Conservation (phyloP, 2,329 filamentous ascomycete species). For the Claviceps sp. region DNA sequence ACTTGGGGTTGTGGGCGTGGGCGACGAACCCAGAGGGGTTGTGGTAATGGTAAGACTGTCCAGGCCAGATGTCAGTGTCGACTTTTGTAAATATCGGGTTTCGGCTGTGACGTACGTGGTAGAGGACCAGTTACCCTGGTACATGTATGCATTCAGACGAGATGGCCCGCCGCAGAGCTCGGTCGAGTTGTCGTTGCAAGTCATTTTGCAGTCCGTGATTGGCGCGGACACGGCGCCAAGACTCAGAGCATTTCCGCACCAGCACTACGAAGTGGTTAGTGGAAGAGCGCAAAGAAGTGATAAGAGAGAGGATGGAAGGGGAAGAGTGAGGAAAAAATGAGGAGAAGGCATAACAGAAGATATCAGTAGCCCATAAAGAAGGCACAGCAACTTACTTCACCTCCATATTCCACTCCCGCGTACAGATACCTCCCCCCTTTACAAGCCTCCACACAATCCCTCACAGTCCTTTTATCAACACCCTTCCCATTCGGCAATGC, state of each 20-base stretch:
- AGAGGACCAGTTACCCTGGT: constrained; percentile 9
- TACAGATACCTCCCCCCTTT: constrained; percentile 14
- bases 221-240: constrained; percentile 17
- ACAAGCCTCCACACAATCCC: constrained; percentile 21
- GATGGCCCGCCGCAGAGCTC: constrained; percentile 23
- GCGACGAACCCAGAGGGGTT: constrained; percentile 2
- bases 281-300: not conserved
- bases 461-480: constrained; percentile 17
- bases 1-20: constrained; percentile 8
- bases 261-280: constrained; percentile 15
- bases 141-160: constrained; percentile 23
- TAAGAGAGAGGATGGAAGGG: not conserved
- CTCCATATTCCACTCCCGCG: constrained; percentile 26
- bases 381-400: constrained; percentile 15
- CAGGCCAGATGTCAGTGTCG: not conserved
- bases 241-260: constrained; percentile 19
- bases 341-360: not conserved
- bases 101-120: constrained; percentile 15
- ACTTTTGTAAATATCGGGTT: constrained; percentile 14
- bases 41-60: not conserved
- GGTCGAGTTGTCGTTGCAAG: constrained; percentile 22
- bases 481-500: constrained; percentile 17
- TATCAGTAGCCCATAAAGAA: too few species aligned
- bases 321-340: too few species aligned
- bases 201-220: constrained; percentile 20